Conservation (phyloP, 176 grass and related monocot genomes). For the Saccharum officinarum region DNA sequence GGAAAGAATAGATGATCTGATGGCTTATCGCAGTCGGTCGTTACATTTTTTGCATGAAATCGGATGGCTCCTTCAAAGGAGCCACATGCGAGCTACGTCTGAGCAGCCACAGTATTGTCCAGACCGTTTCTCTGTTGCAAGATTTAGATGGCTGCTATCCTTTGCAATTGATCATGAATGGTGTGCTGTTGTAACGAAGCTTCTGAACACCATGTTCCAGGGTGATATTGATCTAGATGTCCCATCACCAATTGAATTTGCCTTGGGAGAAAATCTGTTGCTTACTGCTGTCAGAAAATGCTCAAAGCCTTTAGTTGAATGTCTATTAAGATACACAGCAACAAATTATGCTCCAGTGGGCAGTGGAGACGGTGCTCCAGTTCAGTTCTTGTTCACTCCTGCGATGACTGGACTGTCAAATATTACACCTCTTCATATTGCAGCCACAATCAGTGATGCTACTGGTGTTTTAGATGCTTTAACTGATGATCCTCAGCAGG, state of each 20-base stretch:
- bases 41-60: constrained; percentile 66
- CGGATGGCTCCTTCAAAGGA: constrained; percentile 66
- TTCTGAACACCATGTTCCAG: constrained; percentile 59
- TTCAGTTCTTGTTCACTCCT: constrained; percentile 62
- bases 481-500: constrained; percentile 75
- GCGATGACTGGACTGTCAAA: constrained; percentile 47
- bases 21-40: constrained; percentile 15
- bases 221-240: constrained; percentile 49
- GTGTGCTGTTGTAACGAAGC: constrained; percentile 63
- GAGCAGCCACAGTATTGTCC: constrained; percentile 21
- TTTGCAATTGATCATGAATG: constrained; percentile 59
- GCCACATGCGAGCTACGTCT: constrained; percentile 33
- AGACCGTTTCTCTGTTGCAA: constrained; percentile 38
- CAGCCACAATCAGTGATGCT: constrained; percentile 52
- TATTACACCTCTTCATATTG: constrained; percentile 77
- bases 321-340: constrained; percentile 61
- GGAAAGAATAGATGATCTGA: constrained; percentile 13
- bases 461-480: constrained; percentile 69
- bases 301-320: constrained; percentile 58
- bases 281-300: constrained; percentile 48
- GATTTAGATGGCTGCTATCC: constrained; percentile 52
- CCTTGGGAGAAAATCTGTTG: constrained; percentile 42
- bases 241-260: constrained; percentile 53
- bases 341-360: neutral
- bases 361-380: neutral